phyloP scores from a whole-genome alignment of 768 basidiomycete genomes.

The Kwoniella europaea region DNA sequence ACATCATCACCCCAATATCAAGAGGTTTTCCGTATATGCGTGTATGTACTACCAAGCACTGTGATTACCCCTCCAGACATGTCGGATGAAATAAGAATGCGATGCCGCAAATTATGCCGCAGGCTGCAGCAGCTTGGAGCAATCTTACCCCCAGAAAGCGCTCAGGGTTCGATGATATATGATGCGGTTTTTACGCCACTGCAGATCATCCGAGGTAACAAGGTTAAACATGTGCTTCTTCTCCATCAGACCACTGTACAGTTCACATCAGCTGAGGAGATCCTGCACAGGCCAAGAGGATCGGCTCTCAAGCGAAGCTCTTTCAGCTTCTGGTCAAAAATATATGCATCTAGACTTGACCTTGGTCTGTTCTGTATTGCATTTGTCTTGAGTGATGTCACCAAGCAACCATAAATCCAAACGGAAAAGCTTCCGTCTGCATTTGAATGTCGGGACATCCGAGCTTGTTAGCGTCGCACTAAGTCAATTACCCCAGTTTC shows the following conservation, averaged over 20 bases:
- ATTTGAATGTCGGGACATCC: neutral
- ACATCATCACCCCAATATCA: too few relatives aligned
- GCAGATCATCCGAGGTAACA: neutral
- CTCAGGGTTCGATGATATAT: neutral
- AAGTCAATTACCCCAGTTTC: slow-evolving; percentile 20
- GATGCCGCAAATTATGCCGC: neutral
- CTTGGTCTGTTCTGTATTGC: neutral
- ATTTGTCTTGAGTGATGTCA: neutral
- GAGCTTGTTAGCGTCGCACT: slow-evolving; percentile 7
- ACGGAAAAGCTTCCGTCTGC: neutral
- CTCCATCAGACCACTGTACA: neutral
- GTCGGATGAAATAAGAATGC: too few relatives aligned
- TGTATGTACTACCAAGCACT: too few relatives aligned
- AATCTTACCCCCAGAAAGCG: neutral
- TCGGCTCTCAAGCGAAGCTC: too few relatives aligned
- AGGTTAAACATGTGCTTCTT: neutral
- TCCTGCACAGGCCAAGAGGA: too few relatives aligned
- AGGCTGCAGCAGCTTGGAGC: neutral
- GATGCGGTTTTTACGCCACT: neutral
- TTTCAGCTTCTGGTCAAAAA: too few relatives aligned
- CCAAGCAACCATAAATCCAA: neutral
- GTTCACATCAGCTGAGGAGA: too few relatives aligned
- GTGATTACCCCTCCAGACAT: too few relatives aligned
- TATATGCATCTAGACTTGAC: neutral
- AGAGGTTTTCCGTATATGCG: too few relatives aligned